phyloP scores from a whole-genome alignment of 257 asterid species.

The Euphrasia confusa region DNA sequence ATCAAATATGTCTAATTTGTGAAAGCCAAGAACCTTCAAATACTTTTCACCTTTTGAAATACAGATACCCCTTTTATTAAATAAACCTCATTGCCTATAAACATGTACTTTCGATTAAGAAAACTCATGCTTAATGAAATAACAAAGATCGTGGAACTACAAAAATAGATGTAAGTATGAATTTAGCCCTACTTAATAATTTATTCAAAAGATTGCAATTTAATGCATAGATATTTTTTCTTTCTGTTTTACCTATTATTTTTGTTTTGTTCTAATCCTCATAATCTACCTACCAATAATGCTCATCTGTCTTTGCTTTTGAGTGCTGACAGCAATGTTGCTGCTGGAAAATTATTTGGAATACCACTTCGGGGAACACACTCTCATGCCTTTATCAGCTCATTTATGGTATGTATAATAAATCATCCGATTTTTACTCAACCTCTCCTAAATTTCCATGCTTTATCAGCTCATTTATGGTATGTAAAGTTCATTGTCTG shows the following conservation, averaged over 20 bases:
- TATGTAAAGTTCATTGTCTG: constrained; percentile 5
- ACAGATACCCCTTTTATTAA: not conserved
- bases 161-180: constrained; percentile 9
- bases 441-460: not conserved
- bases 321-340: constrained; percentile 78
- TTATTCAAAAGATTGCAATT: constrained; percentile 6
- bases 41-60: not conserved
- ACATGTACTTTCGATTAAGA: not conserved
- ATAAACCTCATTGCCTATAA: constrained; percentile 7
- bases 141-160: not conserved
- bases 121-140: not conserved
- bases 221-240: not conserved
- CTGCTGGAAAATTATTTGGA: constrained; percentile 95
- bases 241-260: not conserved
- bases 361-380: constrained; percentile 98
- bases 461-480: not conserved
- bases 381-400: constrained; percentile 97
- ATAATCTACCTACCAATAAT: constrained; percentile 3
- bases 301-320: constrained; percentile 24
- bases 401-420: constrained; percentile 66
- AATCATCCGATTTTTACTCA: constrained; percentile 12
- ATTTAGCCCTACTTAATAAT: not conserved
- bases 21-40: not conserved
- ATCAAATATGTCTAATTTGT: not conserved
- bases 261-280: constrained; percentile 18